Percentiles rank a stretch among this genome's conserved stretches.
Evolutionary conservation across 2,329 filamentous ascomycete genomes (phyloP).

Genomic region (Ophiostoma perfectum): DNA sequence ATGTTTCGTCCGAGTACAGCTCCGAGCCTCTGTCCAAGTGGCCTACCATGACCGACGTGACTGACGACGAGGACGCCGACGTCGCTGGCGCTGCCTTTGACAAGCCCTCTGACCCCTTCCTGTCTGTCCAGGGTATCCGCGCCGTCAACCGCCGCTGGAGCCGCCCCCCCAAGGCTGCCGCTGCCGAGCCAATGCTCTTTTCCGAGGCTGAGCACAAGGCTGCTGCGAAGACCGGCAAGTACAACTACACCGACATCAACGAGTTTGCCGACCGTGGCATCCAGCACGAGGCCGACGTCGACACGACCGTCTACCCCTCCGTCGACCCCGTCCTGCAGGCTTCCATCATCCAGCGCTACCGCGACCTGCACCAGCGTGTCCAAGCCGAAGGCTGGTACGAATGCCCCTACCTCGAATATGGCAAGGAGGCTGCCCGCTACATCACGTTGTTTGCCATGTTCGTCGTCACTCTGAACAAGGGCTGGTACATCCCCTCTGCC

Average conservation of each 20-base stretch:
- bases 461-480: slow-evolving; percentile 39
- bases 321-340: slow-evolving; percentile 50
- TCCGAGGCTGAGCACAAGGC: slow-evolving; percentile 5
- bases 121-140: slow-evolving; percentile 17
- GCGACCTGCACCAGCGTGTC: slow-evolving; percentile 49
- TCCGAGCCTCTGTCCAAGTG: slow-evolving; percentile 9
- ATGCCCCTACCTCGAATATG: slow-evolving; percentile 55
- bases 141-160: slow-evolving; percentile 16
- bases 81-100: background rate
- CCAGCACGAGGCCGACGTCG: slow-evolving; percentile 35
- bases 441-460: slow-evolving; percentile 46
- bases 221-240: background rate
- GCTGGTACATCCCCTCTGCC: slow-evolving; percentile 55
- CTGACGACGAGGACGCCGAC: background rate
- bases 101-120: slow-evolving; percentile 15
- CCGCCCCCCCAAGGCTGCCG: slow-evolving; percentile 5
- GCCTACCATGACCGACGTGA: background rate
- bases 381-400: slow-evolving; percentile 52
- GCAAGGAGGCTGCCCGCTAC: slow-evolving; percentile 54
- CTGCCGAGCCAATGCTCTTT: background rate
- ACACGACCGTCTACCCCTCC: slow-evolving; percentile 44
- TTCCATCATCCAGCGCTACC: slow-evolving; percentile 52
- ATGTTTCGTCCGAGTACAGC: slow-evolving; percentile 19
- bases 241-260: slow-evolving; percentile 10
- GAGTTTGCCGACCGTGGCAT: slow-evolving; percentile 36